A percentile compares a stretch with the other conserved stretches of the same genome.
Evolutionary conservation across 345 rosid species (phyloP).

Genomic region (Gossypium anomalum): DNA sequence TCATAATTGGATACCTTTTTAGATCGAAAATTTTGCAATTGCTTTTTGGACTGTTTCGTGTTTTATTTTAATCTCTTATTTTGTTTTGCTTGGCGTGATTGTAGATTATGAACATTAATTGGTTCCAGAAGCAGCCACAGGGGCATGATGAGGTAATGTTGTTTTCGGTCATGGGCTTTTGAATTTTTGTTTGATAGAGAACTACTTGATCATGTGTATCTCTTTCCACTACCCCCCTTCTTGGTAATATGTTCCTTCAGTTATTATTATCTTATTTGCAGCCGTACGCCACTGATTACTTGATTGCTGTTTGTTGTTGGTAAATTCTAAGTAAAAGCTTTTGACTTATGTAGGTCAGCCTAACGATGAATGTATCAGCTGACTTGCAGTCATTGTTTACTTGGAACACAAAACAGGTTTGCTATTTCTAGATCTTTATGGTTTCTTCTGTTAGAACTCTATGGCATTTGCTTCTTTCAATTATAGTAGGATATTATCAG

Average conservation of each 20-base stretch:
- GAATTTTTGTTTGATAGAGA: not conserved
- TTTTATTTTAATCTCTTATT: slow-evolving; percentile 18
- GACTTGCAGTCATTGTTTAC: slow-evolving; percentile 84
- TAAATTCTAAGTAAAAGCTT: slow-evolving; percentile 9
- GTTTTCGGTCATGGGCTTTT: not conserved
- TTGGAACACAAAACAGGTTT: slow-evolving; percentile 98
- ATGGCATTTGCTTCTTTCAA: not conserved
- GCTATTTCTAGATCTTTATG: not conserved
- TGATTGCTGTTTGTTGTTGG: not conserved
- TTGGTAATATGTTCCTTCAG: not conserved
- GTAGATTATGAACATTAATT: slow-evolving; percentile 80
- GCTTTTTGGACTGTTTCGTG: not conserved
- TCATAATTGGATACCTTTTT: not conserved
- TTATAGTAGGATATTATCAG: not conserved
- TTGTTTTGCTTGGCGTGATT: slow-evolving; percentile 19
- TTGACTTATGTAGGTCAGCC: slow-evolving; percentile 63
- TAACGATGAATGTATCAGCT: slow-evolving; percentile 79
- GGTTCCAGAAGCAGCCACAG: slow-evolving; percentile 81
- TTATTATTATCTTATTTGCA: not conserved
- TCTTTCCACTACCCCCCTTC: not conserved
- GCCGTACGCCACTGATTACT: not conserved
- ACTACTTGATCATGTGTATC: not conserved
- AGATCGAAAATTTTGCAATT: slow-evolving; percentile 12
- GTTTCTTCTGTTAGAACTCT: not conserved
- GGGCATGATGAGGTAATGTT: slow-evolving; percentile 84